Evolutionary conservation across 1,139 yeast species (phyloP), one percentile per base, ranked within the genome.

Genomic region (Yamadazyma pseudoaaseri): DNA sequence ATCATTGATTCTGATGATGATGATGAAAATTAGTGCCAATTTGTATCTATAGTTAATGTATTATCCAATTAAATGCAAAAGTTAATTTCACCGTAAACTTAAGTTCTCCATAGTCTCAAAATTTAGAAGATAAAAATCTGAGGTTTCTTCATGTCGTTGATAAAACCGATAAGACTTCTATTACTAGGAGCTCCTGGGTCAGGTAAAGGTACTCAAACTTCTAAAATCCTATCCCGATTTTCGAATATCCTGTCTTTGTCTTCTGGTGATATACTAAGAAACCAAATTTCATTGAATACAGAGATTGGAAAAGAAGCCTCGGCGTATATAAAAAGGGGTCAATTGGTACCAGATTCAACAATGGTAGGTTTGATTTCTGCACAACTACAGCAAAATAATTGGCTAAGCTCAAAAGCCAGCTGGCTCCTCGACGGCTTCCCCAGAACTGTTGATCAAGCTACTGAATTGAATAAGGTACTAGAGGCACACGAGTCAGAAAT

Each of bases 341-440:
- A 70, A 21, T 62, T 90, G 31, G 73, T 90, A 1, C 95, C 96
- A 0, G 96, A 90, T 54, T 45, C 57, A 0, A 62, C 78, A 10
- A 84, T 90, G 74, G 80, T 81, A 2, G 58, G 58, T 2, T 56
- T 89, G 25, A 73, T 89, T 2, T 65, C 73, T 3, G 46, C 58
- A 16, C 81, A 83, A 41, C 57, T 86, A 38, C 36, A 47, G 11
- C 39, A 48, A 7, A 51, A 61, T 14, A 52, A 62, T 3, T 79
- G 84, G 78, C 62, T 82, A 29, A 60, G 64, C 30, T 34, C 58
- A 1, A 38, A 57, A 4, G 47, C 79, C 2, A 65, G 79, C 9
- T 89, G 95, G 89, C 63, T 90, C 20, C 65, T 90, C 35, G 97
- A 90, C 54, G 97, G 97, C 30, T 90, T 89, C 52, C 97, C 97